These are phyloP conservation scores for Cyberlindnera euphorbiiphila DNA, from an alignment of 805 yeast genomes.

Conservation along the genomic window DNA sequence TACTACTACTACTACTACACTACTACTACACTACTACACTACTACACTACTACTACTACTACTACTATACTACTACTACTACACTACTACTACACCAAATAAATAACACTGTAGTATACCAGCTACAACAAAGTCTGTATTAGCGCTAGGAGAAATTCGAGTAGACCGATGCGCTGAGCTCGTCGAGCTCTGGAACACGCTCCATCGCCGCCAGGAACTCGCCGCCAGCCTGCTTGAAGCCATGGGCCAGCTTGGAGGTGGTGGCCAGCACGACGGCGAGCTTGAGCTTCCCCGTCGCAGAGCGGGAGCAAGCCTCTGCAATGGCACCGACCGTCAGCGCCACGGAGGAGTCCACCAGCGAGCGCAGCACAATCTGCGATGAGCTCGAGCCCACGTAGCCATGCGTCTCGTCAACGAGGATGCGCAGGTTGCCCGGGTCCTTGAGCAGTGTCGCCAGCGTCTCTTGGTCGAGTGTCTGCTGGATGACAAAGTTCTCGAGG, in stretches of 20 bases:
- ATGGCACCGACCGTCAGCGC: constrained; percentile 10
- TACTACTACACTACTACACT: not conserved
- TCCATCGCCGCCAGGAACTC: constrained; percentile 43
- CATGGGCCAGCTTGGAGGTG: constrained; percentile 59
- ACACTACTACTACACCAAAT: too few species aligned
- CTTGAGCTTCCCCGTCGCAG: constrained; percentile 35
- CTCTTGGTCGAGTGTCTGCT: constrained; percentile 46
- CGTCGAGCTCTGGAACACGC: constrained; percentile 64
- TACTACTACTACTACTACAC: not conserved
- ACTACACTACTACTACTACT: too few species aligned
- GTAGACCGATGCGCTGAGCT: constrained; percentile 85
- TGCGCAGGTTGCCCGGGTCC: constrained; percentile 30
- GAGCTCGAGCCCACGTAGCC: constrained; percentile 39
- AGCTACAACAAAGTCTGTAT: too few species aligned
- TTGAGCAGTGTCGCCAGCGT: constrained; percentile 31
- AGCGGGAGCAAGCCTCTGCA: constrained; percentile 20
- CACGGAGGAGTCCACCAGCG: constrained; percentile 33
- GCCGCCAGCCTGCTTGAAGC: constrained; percentile 40
- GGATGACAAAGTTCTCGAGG: constrained; percentile 49
- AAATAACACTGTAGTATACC: too few species aligned
- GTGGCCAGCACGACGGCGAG: constrained; percentile 71
- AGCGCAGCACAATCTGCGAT: constrained; percentile 29
- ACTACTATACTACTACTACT: too few species aligned
- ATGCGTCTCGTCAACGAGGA: constrained; percentile 40
- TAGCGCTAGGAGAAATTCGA: constrained; percentile 65